Conservation (phyloP, 331 rosid genomes). For the Quercus lobata region DNA sequence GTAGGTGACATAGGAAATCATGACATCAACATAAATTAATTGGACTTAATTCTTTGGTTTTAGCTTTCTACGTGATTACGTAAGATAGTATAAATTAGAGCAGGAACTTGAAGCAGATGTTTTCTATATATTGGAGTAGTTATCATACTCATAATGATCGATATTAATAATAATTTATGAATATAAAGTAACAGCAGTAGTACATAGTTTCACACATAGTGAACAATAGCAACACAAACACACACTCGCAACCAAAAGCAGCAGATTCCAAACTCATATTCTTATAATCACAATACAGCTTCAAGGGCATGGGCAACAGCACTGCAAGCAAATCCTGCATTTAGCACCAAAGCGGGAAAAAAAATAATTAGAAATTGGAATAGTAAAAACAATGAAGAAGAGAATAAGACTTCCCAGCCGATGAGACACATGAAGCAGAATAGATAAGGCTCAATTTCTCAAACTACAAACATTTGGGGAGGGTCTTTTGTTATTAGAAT, state of each 20-base stretch:
- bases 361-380: neutral
- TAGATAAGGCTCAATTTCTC: neutral
- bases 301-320: slow-evolving; percentile 4
- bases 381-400: neutral
- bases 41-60: too few relatives aligned
- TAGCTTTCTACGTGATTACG: too few relatives aligned
- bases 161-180: neutral
- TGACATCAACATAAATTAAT: too few relatives aligned
- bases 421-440: neutral
- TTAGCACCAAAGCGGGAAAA: slow-evolving; percentile 2
- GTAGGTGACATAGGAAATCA: too few relatives aligned
- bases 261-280: slow-evolving; percentile 2
- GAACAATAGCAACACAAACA: slow-evolving; percentile 12
- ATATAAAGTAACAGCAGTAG: neutral
- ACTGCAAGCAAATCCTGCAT: slow-evolving; percentile 35
- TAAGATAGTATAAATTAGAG: neutral
- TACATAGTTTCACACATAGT: neutral
- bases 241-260: slow-evolving; percentile 21
- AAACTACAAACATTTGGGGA: neutral
- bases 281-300: slow-evolving; percentile 7
- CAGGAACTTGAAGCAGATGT: neutral
- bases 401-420: neutral
- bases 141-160: neutral
- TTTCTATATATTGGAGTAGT: neutral
- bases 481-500: neutral